These are phyloP conservation scores for Annulohypoxylon nitens DNA, from an alignment of 495 filamentous ascomycete species.

Conservation along the genomic window DNA sequence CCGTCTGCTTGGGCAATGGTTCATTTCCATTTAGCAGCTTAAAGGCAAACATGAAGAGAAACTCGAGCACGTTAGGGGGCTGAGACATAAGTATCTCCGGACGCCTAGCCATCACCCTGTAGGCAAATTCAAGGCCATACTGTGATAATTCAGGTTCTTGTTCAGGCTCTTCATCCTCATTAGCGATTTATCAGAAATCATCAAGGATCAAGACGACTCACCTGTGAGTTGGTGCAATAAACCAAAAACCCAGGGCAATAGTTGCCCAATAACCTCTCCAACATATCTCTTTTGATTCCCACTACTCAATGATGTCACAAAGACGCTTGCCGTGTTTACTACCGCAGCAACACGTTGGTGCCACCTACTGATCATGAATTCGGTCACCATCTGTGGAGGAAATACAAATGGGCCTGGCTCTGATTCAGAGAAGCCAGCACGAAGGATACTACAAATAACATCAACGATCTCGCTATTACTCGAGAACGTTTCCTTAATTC, in stretches of 20 bases:
- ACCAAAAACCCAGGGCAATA: slow-evolving; percentile 74
- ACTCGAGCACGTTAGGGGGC: slow-evolving; percentile 66
- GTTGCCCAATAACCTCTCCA: slow-evolving; percentile 61
- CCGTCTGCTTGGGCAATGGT: slow-evolving; percentile 81
- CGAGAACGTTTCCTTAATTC: slow-evolving; percentile 67
- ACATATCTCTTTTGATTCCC: slow-evolving; percentile 54
- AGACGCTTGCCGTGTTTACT: slow-evolving; percentile 81
- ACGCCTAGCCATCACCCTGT: slow-evolving; percentile 77
- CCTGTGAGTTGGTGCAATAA: slow-evolving; percentile 74
- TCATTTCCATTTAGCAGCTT: slow-evolving; percentile 78
- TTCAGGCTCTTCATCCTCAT: slow-evolving; percentile 61
- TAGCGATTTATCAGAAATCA: slow-evolving; percentile 21
- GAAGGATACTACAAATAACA: slow-evolving; percentile 78
- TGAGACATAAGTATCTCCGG: slow-evolving; percentile 67
- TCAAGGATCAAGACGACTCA: slow-evolving; percentile 50
- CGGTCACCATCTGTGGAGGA: slow-evolving; percentile 74
- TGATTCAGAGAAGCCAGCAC: slow-evolving; percentile 82
- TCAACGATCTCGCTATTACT: slow-evolving; percentile 79
- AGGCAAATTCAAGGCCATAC: slow-evolving; percentile 63
- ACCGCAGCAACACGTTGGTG: slow-evolving; percentile 72
- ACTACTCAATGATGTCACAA: slow-evolving; percentile 74
- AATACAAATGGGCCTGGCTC: slow-evolving; percentile 83
- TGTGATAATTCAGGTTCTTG: slow-evolving; percentile 76
- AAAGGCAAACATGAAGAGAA: slow-evolving; percentile 82
- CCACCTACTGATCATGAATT: slow-evolving; percentile 70